phyloP scores from a whole-genome alignment of 495 filamentous ascomycete species.

The Lasiosphaeria ovina region DNA sequence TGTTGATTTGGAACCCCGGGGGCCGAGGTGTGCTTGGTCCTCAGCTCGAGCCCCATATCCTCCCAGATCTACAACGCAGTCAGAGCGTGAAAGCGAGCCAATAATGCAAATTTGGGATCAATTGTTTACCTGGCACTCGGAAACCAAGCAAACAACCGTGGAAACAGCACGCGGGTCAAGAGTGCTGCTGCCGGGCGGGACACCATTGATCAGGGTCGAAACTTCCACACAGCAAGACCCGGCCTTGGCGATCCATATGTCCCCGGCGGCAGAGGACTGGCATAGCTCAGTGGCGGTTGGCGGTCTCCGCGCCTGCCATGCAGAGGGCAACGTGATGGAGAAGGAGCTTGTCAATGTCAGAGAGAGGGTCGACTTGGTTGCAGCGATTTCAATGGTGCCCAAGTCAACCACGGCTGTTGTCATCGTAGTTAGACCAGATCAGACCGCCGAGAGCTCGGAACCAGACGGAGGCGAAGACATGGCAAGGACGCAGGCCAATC shows the following conservation, averaged over 20 bases:
- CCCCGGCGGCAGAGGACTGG: constrained; percentile 14
- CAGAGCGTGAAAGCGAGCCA: background rate
- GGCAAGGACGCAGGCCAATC: background rate
- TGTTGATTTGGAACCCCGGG: background rate
- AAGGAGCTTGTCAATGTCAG: constrained; percentile 22
- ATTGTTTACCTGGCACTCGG: constrained; percentile 20
- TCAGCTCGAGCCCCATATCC: constrained; percentile 26
- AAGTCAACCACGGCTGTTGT: constrained; percentile 15
- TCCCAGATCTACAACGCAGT: constrained; percentile 22
- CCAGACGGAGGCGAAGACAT: background rate
- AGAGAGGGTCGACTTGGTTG: constrained; percentile 17
- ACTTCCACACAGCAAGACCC: constrained; percentile 28
- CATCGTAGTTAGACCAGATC: constrained; percentile 10
- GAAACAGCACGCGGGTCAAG: background rate
- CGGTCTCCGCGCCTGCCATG: background rate
- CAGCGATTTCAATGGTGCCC: constrained; percentile 20
- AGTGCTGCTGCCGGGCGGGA: constrained; percentile 3
- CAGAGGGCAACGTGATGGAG: constrained; percentile 10
- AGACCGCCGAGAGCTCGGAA: background rate
- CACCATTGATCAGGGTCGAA: constrained; percentile 18
- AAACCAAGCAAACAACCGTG: constrained; percentile 4
- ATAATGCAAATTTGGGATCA: background rate
- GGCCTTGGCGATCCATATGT: constrained; percentile 30
- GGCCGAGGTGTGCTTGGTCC: constrained; percentile 12
- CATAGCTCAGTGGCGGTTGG: constrained; percentile 18